Evolutionary conservation across 1,284 basidiomycete species (phyloP).

Genomic region (Pseudozyma thailandica): DNA sequence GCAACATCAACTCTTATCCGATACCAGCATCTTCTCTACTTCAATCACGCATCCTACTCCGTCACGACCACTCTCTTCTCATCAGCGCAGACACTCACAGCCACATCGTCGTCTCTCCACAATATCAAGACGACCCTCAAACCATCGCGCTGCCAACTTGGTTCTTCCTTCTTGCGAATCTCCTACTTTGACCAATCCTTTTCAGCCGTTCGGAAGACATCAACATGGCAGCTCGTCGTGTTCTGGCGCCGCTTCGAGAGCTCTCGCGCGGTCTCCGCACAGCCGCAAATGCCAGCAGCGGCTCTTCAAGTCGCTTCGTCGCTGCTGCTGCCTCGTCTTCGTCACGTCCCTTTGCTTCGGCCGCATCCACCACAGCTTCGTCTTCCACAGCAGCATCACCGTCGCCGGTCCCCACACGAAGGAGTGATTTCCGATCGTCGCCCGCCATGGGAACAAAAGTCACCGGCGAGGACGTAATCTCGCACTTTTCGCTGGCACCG

Average conservation of each 20-base stretch:
- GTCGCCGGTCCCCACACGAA: conserved; percentile 14
- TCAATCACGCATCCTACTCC: background rate
- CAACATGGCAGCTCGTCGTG: conserved; percentile 33
- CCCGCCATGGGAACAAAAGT: conserved; percentile 29
- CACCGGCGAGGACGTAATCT: conserved; percentile 37
- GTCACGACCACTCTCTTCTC: background rate
- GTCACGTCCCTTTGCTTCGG: conserved; percentile 24
- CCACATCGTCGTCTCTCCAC: background rate
- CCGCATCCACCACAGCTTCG: conserved; percentile 25
- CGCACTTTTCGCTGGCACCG: conserved; percentile 33
- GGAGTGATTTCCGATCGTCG: conserved; percentile 10
- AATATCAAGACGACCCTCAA: background rate
- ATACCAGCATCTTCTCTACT: background rate
- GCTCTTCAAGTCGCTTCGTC: conserved; percentile 12
- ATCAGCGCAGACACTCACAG: background rate
- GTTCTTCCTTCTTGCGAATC: background rate
- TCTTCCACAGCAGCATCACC: conserved; percentile 27
- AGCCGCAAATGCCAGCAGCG: background rate
- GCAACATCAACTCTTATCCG: conserved; percentile 20
- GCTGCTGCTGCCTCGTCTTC: conserved; percentile 6
- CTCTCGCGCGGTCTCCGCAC: conserved; percentile 9
- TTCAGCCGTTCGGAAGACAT: background rate
- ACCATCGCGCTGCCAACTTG: background rate
- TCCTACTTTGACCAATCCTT: background rate
- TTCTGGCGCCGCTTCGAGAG: conserved; percentile 17